A percentile compares a stretch with the other conserved stretches of the same genome.
Evolutionary conservation across 495 filamentous ascomycete genomes (phyloP).

Genomic region (Cercophora samala): DNA sequence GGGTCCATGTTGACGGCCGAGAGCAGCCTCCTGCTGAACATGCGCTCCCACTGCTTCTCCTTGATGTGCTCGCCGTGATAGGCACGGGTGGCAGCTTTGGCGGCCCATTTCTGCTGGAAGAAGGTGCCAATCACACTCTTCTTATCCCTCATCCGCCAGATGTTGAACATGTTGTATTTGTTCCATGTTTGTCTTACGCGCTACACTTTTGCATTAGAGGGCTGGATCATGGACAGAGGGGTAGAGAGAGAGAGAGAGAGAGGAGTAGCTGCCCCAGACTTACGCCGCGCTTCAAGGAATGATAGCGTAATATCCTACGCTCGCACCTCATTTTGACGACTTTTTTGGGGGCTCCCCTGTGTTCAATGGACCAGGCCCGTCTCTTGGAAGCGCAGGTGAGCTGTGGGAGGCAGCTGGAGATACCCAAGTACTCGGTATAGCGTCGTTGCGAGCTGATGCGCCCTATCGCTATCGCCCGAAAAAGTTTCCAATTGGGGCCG

Average conservation of each 20-base stretch:
- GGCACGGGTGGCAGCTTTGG: constrained; percentile 74
- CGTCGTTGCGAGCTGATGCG: neutral
- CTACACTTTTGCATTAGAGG: constrained; percentile 42
- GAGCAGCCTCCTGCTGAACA: constrained; percentile 75
- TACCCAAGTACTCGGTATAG: neutral
- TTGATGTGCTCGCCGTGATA: constrained; percentile 95
- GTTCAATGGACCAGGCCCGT: neutral
- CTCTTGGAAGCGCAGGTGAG: neutral
- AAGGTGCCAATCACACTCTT: constrained; percentile 55
- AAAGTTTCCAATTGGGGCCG: constrained; percentile 25
- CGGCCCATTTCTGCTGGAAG: constrained; percentile 97
- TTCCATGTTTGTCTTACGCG: constrained; percentile 96
- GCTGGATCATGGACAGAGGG: neutral
- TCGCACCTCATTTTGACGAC: constrained; percentile 34
- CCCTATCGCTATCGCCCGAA: constrained; percentile 18
- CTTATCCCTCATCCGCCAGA: constrained; percentile 45
- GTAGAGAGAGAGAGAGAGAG: constrained; percentile 9
- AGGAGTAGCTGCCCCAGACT: constrained; percentile 21
- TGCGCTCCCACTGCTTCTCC: constrained; percentile 85
- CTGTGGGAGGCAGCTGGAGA: neutral
- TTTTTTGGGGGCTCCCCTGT: neutral
- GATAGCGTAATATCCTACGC: constrained; percentile 51
- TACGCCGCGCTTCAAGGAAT: constrained; percentile 62
- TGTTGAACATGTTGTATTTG: constrained; percentile 94
- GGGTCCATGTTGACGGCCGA: constrained; percentile 83